Evolutionary conservation across 2,329 filamentous ascomycete genomes (phyloP).

Genomic region (Metarhizium robertsii): DNA sequence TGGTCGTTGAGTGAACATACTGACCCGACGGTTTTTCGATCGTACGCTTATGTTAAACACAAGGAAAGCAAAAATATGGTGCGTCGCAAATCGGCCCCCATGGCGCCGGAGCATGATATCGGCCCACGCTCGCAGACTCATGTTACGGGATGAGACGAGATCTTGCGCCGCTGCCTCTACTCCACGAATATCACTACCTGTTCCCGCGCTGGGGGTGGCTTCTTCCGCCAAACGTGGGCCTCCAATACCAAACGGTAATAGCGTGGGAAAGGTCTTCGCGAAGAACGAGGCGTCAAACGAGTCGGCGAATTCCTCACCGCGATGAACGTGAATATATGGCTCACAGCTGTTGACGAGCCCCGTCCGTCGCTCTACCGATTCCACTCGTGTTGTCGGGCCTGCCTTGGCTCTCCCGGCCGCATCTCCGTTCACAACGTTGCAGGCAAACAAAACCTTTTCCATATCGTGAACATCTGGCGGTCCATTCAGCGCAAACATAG

Average conservation of each 20-base stretch:
- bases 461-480: slow-evolving; percentile 2
- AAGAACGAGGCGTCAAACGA: slow-evolving; percentile 7
- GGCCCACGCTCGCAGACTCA: slow-evolving; percentile 1
- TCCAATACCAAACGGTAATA: slow-evolving; percentile 7
- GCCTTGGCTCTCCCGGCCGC: not conserved
- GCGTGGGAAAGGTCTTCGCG: slow-evolving; percentile 8
- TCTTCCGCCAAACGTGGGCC: slow-evolving; percentile 5
- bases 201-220: not conserved
- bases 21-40: slow-evolving; percentile 3
- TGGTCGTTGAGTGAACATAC: too few species aligned
- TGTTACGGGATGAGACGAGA: not conserved
- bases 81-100: slow-evolving; percentile 6
- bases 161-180: not conserved
- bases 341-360: not conserved
- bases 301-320: slow-evolving; percentile 8
- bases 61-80: slow-evolving; percentile 8
- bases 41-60: slow-evolving; percentile 9
- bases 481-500: slow-evolving; percentile 4
- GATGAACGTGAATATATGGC: slow-evolving; percentile 4
- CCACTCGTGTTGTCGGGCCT: not conserved
- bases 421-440: not conserved
- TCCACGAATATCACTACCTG: not conserved
- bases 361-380: not conserved
- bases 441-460: slow-evolving; percentile 2
- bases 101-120: slow-evolving; percentile 10